Conservation (phyloP, 192 early-diverging fungal species). For the Podila epigama region DNA sequence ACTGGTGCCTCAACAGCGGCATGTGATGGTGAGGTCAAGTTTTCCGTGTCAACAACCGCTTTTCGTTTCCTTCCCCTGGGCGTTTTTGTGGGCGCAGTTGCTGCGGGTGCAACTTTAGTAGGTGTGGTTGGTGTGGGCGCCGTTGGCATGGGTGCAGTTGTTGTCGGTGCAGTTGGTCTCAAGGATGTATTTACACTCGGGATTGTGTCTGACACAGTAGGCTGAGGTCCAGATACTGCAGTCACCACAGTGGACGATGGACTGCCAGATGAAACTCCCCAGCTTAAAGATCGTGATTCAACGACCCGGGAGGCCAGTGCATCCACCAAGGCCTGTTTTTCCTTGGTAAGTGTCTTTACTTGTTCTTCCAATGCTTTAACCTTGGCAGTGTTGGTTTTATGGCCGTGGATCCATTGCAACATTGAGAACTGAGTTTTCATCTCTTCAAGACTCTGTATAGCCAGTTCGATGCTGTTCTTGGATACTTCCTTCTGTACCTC, state of each 20-base stretch:
- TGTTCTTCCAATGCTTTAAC: constrained; percentile 4
- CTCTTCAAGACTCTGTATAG: constrained; percentile 15
- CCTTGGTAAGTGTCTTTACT: constrained; percentile 20
- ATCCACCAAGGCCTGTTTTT: constrained; percentile 8
- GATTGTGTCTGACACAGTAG: too few species aligned
- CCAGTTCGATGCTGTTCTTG: constrained; percentile 6
- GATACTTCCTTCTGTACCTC: background rate
- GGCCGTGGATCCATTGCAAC: constrained; percentile 13
- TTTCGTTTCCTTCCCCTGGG: background rate
- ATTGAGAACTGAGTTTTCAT: constrained; percentile 23
- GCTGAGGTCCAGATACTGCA: too few species aligned
- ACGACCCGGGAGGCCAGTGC: background rate
- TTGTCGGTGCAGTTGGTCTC: too few species aligned
- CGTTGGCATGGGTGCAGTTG: background rate
- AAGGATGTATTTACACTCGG: too few species aligned
- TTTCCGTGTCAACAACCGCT: background rate
- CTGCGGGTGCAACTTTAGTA: background rate
- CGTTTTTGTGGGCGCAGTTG: background rate
- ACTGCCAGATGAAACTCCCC: too few species aligned
- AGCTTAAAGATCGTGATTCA: background rate
- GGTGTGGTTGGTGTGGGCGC: background rate
- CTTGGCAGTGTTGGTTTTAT: background rate
- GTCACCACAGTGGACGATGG: too few species aligned
- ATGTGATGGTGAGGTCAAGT: background rate
- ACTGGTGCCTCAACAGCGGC: background rate